These are phyloP conservation scores for Diatrype stigma DNA, from an alignment of 2,329 filamentous ascomycete species.

Conservation along the genomic window DNA sequence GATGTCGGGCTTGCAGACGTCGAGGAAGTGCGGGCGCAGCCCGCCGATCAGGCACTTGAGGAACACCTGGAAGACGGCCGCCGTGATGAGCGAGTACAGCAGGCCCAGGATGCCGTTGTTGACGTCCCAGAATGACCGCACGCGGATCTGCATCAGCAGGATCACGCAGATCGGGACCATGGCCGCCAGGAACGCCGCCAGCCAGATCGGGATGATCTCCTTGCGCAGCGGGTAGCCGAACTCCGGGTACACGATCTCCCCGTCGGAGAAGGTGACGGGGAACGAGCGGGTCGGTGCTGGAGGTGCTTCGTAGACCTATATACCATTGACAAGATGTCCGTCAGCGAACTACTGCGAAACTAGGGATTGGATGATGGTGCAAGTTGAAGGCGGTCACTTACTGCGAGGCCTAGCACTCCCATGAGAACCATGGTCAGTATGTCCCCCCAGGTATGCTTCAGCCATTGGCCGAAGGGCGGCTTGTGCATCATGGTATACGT, in stretches of 20 bases:
- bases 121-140: slow-evolving; percentile 64
- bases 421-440: slow-evolving; percentile 63
- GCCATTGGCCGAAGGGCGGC: slow-evolving; percentile 65
- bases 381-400: slow-evolving; percentile 32
- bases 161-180: slow-evolving; percentile 64
- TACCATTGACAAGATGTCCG: neutral
- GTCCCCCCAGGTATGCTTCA: slow-evolving; percentile 64
- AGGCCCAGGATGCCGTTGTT: slow-evolving; percentile 70
- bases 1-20: slow-evolving; percentile 63
- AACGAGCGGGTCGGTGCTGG: slow-evolving; percentile 68
- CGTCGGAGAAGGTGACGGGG: slow-evolving; percentile 61
- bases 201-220: slow-evolving; percentile 69
- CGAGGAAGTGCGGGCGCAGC: slow-evolving; percentile 67
- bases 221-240: slow-evolving; percentile 68
- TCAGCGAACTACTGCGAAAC: neutral
- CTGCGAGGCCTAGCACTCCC: slow-evolving; percentile 63
- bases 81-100: slow-evolving; percentile 64
- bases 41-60: slow-evolving; percentile 73
- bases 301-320: slow-evolving; percentile 60
- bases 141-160: slow-evolving; percentile 61
- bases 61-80: slow-evolving; percentile 73
- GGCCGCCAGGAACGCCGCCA: slow-evolving; percentile 60
- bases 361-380: neutral
- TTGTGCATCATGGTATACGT: slow-evolving; percentile 42
- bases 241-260: slow-evolving; percentile 64